These are phyloP conservation scores for Trametes coccinea DNA, from an alignment of 768 basidiomycete genomes.

Conservation along the genomic window DNA sequence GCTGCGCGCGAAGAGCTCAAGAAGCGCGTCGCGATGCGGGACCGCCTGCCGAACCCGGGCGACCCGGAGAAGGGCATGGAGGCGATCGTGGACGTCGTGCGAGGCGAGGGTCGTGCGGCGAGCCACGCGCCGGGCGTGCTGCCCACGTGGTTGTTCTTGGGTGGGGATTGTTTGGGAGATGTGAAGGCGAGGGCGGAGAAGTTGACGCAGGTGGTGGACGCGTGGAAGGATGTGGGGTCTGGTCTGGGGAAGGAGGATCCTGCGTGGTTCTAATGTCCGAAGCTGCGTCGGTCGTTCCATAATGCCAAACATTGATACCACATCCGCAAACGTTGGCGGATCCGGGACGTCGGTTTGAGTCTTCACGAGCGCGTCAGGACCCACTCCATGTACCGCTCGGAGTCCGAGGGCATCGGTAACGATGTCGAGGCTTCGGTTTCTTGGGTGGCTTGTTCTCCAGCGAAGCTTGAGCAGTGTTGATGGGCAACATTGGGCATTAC, in stretches of 20 bases:
- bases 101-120: conserved; percentile 29
- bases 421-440: too few species aligned
- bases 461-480: too few species aligned
- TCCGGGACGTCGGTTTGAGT: too few species aligned
- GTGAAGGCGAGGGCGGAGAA: conserved; percentile 24
- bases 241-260: conserved; percentile 3
- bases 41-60: conserved; percentile 19
- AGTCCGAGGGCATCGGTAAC: too few species aligned
- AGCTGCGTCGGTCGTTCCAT: too few species aligned
- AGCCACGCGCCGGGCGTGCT: conserved; percentile 14
- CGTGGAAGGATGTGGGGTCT: conserved; percentile 9
- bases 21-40: conserved; percentile 3
- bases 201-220: conserved; percentile 22
- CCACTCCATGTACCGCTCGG: too few species aligned
- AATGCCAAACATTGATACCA: too few species aligned
- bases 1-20: conserved; percentile 6
- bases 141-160: conserved; percentile 29
- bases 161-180: conserved; percentile 27
- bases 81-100: conserved; percentile 30
- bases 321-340: too few species aligned
- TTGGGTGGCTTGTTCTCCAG: too few species aligned
- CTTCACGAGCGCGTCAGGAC: too few species aligned
- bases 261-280: background rate
- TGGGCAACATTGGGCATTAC: too few species aligned
- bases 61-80: conserved; percentile 32